These are phyloP conservation scores for Salvia hispanica DNA, from an alignment of 257 asterid genomes.

Conservation along the genomic window DNA sequence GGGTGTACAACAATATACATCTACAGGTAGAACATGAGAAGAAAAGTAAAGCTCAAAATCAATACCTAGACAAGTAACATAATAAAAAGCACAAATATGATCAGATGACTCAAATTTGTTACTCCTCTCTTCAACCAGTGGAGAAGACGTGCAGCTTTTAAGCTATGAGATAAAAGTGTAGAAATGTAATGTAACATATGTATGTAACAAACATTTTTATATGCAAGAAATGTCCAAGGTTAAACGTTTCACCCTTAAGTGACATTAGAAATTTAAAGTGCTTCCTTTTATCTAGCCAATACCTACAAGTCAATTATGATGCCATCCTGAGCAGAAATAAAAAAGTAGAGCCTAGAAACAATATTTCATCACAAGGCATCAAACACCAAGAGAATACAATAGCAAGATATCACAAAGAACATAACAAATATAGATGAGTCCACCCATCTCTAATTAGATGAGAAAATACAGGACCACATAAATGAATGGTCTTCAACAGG, in stretches of 20 bases:
- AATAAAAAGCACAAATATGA: neutral
- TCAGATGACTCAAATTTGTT: neutral
- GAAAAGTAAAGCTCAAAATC: conserved; percentile 16
- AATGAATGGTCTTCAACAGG: neutral
- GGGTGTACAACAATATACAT: conserved; percentile 10
- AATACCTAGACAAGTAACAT: conserved; percentile 9
- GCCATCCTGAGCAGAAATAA: conserved; percentile 3
- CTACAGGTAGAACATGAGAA: conserved; percentile 1
- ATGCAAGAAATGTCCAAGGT: neutral
- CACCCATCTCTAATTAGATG: conserved; percentile 18
- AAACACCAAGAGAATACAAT: conserved; percentile 6
- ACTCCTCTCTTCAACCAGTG: neutral
- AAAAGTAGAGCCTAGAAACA: neutral
- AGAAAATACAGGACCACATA: conserved; percentile 3
- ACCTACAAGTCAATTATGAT: neutral
- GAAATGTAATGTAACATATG: neutral
- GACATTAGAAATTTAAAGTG: too few relatives aligned
- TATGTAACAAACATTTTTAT: neutral
- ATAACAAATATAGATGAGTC: neutral
- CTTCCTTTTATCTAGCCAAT: neutral
- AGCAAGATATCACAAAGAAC: conserved; percentile 5
- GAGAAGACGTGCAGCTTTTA: conserved; percentile 3
- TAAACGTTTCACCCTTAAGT: neutral
- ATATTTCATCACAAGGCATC: conserved; percentile 2
- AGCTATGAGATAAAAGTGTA: neutral